Conservation (phyloP, 108 stramenopile species). For the Chaetoceros muelleri region DNA sequence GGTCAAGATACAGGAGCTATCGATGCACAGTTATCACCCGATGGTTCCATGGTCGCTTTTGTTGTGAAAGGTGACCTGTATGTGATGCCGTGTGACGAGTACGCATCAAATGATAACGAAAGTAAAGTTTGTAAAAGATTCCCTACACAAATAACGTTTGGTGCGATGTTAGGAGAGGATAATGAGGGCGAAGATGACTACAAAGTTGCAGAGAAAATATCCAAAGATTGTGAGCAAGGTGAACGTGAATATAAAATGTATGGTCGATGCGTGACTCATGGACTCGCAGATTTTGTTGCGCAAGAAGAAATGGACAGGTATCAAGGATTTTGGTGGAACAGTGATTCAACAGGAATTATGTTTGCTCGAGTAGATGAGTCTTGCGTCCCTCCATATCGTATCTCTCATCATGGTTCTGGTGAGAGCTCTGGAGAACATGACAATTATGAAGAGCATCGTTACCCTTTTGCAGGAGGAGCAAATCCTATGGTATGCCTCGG, state of each 20-base stretch:
- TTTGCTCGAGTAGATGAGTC: slow-evolving; percentile 80
- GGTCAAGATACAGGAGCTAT: slow-evolving; percentile 23
- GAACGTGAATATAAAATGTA: background rate
- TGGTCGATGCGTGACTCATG: slow-evolving; percentile 52
- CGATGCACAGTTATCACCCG: slow-evolving; percentile 58
- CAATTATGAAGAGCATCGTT: slow-evolving; percentile 81
- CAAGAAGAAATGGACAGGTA: slow-evolving; percentile 96
- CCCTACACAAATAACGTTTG: slow-evolving; percentile 6
- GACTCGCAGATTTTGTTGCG: slow-evolving; percentile 87
- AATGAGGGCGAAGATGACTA: background rate
- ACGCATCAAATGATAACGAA: background rate
- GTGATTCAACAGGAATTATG: slow-evolving; percentile 46
- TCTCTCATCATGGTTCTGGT: slow-evolving; percentile 60
- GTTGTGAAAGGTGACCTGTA: slow-evolving; percentile 47
- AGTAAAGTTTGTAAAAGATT: background rate
- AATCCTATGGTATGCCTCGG: slow-evolving; percentile 73
- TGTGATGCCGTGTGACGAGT: slow-evolving; percentile 21
- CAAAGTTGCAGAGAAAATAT: background rate
- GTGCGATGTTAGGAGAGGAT: slow-evolving; percentile 2
- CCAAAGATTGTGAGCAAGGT: background rate
- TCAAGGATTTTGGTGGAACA: slow-evolving; percentile 86
- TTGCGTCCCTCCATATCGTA: slow-evolving; percentile 69
- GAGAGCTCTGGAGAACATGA: slow-evolving; percentile 4
- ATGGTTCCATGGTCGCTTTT: slow-evolving; percentile 54
- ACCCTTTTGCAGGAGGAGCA: slow-evolving; percentile 86